A percentile compares a stretch with the other conserved stretches of the same genome.
Conservation (phyloP, 768 basidiomycete species). For the Lactifluus subvellereus region DNA sequence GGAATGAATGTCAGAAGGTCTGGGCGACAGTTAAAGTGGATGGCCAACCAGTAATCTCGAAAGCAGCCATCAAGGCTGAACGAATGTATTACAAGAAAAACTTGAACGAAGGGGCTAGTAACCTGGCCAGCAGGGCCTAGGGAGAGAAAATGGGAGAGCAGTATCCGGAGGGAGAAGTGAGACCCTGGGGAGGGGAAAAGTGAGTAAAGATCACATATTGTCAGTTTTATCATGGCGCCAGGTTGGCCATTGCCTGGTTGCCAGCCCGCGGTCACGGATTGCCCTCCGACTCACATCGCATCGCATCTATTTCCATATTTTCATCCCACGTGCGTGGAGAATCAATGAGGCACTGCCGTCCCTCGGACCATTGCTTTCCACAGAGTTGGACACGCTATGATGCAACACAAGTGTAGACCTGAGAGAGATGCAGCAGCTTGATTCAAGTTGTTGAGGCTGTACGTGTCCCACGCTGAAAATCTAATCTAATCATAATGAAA, state of each 20-base stretch:
- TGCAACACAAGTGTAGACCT: too few species aligned
- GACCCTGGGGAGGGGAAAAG: not conserved
- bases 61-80: slow-evolving; percentile 45
- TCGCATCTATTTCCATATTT: too few species aligned
- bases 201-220: not conserved
- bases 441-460: too few species aligned
- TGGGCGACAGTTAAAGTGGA: not conserved
- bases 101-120: not conserved
- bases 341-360: too few species aligned
- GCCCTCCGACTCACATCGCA: too few species aligned
- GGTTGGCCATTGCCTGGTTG: not conserved
- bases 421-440: too few species aligned
- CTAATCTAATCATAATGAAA: not conserved
- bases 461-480: not conserved
- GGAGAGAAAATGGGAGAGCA: not conserved
- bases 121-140: slow-evolving; percentile 18
- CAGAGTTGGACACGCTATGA: too few species aligned
- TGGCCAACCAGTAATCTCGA: slow-evolving; percentile 39
- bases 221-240: not conserved
- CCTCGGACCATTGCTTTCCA: too few species aligned
- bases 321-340: too few species aligned
- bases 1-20: not conserved
- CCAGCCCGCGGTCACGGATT: not conserved
- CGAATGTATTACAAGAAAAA: slow-evolving; percentile 18
- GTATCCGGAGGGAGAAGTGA: not conserved